Base-by-base conservation (phyloP, 306 rosid genomes). In the Gillenia trifoliata region DNA sequence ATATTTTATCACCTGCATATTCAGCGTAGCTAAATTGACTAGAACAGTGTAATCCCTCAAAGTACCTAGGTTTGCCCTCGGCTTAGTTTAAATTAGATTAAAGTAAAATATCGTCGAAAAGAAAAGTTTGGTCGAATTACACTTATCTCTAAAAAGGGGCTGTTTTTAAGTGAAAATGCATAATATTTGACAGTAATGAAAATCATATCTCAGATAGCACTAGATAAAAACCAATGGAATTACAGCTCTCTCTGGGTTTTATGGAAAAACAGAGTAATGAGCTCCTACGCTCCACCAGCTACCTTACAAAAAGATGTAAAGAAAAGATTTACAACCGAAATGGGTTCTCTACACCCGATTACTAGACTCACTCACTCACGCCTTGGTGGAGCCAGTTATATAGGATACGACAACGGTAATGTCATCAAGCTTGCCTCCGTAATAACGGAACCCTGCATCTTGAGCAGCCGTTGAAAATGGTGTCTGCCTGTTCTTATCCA, bases 361-460 rank as follows among this genome's bases (percentile, higher is more conserved):
- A 45, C 15, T 15, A 19, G 26, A 26, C 76, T 57, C 66, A 36
- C 55, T 57, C 33, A 23, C 71, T 74, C 79, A 80, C 52, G 64
- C 55, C 38, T 62, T 55, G 49, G 22, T 26, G 29, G 81, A 85
- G 73, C 82, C 83, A 45, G 86, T 41, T 68, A 94, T 59, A 81
- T 86, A 90, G 17, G 98, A 90, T 66, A 95, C 91, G 26, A 92
- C 89, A 55, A 90, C 97, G 5, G 96, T 92, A 23, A 90, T 80
- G 85, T 92, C 99, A 50, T 95, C 99, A 72, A 92, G 96, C 83
- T 95, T 95, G 74, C 99, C 97, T 9, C 99, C 99, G 28, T 79
- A 75, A 75, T 82, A 92, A 55, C 87, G 89, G 86, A 76, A 90
- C 33, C 98, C 99, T 5, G 95, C 96, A 38, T 95, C 96, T 30